These are phyloP conservation scores for Penicillium crystallinum DNA, from an alignment of 495 filamentous ascomycete species.

Conservation along the genomic window DNA sequence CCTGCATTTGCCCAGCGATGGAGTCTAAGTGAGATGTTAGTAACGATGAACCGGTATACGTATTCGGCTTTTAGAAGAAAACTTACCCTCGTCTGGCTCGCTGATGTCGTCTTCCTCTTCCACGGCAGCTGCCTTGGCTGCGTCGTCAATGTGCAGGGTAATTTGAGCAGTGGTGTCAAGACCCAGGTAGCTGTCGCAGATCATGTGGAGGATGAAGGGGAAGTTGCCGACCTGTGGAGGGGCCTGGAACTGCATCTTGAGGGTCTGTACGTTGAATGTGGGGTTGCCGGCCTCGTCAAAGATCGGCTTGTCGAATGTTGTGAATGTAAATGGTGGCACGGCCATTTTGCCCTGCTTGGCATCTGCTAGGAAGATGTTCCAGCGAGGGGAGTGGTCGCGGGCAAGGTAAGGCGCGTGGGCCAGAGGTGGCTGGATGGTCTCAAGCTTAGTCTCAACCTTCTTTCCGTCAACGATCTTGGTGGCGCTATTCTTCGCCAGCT, in stretches of 20 bases:
- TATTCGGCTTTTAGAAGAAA: background rate
- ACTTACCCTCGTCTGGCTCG: slow-evolving; percentile 93
- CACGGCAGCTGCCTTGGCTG: slow-evolving; percentile 73
- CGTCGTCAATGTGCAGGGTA: slow-evolving; percentile 83
- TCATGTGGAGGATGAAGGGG: slow-evolving; percentile 82
- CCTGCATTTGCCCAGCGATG: slow-evolving; percentile 90
- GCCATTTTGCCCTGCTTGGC: slow-evolving; percentile 90
- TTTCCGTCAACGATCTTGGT: slow-evolving; percentile 56
- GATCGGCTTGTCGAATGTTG: slow-evolving; percentile 80
- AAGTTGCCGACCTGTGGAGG: slow-evolving; percentile 90
- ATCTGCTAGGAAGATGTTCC: slow-evolving; percentile 92
- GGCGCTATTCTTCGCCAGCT: slow-evolving; percentile 52
- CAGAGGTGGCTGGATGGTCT: slow-evolving; percentile 71
- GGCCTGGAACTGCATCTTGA: slow-evolving; percentile 96
- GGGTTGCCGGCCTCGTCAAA: slow-evolving; percentile 68
- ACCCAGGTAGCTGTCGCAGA: slow-evolving; percentile 92
- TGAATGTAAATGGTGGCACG: slow-evolving; percentile 89
- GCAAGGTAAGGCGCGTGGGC: slow-evolving; percentile 85
- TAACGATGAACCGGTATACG: background rate
- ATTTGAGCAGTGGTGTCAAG: slow-evolving; percentile 87
- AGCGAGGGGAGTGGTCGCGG: slow-evolving; percentile 80
- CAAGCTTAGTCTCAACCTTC: slow-evolving; percentile 40
- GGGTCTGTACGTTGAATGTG: slow-evolving; percentile 86
- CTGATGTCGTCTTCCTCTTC: slow-evolving; percentile 84
- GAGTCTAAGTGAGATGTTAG: slow-evolving; percentile 61